Base-by-base conservation (phyloP, 2,329 filamentous ascomycete species). In the Epichloe scottii region DNA sequence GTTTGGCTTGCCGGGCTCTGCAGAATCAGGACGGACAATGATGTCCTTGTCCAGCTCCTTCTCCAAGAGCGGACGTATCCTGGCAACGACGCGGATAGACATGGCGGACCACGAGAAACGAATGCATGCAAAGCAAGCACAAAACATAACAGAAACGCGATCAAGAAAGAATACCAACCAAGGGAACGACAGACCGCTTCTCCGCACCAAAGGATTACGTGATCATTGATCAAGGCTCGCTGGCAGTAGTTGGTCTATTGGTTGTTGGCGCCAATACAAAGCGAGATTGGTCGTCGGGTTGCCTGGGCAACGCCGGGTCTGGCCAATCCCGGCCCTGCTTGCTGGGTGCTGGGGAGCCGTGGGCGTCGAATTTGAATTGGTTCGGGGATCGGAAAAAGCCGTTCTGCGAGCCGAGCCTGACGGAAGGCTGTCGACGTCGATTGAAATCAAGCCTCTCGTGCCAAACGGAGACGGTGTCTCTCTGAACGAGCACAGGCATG, bases 31-130 rank as follows among this genome's bases (percentile, higher is more conserved):
- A 46, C 71, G 74, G 58, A 97, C 84, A 59, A 97, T 95, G 54
- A 87, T 78, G 71, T 97, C 91, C 68, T 85, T 85, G 63, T 93
- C 87, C 53, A 85, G 75, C 73, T 97, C 93, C 56, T 85, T 82
- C 60, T 87, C 84, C 56, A 96, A 81, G 56, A 96, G 78, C 49
- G 91, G 91, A 60, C 91, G 84, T 61, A 98, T 87, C 58, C 93
- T 81, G 53, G 91, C 90, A 57, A 97, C 87, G 53, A 97, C 90
- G 63, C 88, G 79, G 58, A 96, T 87, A 54, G 76, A 77, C 81
- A 82, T 80, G 57, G 53, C 60, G 21, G 47, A 40, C 42, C 37
- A 33, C 19, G 39, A 41, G 39, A 49, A 55, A 53, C 52, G 51
- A 54, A 51, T 33, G 45, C 52, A 51, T 53, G 44, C 49, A 53